Percentiles rank a stretch among this genome's conserved stretches.
phyloP scores from a whole-genome alignment of 495 filamentous ascomycete genomes.

The Aspergillus sclerotiicarbonarius region DNA sequence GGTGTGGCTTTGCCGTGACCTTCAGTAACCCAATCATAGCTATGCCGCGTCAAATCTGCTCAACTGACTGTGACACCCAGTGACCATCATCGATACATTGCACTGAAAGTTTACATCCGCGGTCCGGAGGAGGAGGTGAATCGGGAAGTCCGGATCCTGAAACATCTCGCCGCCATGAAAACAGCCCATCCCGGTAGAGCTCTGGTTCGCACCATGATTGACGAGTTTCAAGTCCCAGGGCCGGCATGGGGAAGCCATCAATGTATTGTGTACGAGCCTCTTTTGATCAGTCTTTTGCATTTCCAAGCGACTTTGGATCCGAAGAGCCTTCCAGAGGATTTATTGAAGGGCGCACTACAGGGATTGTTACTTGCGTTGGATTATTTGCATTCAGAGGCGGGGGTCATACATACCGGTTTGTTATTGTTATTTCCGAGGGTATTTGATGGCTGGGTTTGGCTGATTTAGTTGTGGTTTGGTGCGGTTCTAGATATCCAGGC shows the following conservation, averaged over 20 bases:
- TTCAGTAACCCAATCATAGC: slow-evolving; percentile 28
- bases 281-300: slow-evolving; percentile 16
- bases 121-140: slow-evolving; percentile 9
- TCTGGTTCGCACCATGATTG: slow-evolving; percentile 32
- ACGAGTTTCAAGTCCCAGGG: slow-evolving; percentile 33
- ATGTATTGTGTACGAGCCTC: slow-evolving; percentile 20
- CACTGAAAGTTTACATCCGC: slow-evolving; percentile 34
- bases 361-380: slow-evolving; percentile 10
- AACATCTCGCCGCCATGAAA: slow-evolving; percentile 25
- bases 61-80: slow-evolving; percentile 18
- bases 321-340: slow-evolving; percentile 12
- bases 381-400: not conserved
- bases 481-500: slow-evolving; percentile 15
- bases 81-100: slow-evolving; percentile 31
- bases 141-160: slow-evolving; percentile 32
- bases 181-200: slow-evolving; percentile 29
- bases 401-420: slow-evolving; percentile 9
- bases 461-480: not conserved
- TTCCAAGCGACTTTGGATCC: slow-evolving; percentile 17
- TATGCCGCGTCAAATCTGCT: slow-evolving; percentile 7
- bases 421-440: not conserved
- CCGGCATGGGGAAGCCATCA: slow-evolving; percentile 36
- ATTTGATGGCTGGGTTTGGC: not conserved
- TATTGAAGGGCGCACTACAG: slow-evolving; percentile 14
- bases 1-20: slow-evolving; percentile 49